Evolutionary conservation across 1,139 yeast genomes (phyloP), one percentile per base, ranked within the genome.

Genomic region (Debaryomycetaceae sp.): DNA sequence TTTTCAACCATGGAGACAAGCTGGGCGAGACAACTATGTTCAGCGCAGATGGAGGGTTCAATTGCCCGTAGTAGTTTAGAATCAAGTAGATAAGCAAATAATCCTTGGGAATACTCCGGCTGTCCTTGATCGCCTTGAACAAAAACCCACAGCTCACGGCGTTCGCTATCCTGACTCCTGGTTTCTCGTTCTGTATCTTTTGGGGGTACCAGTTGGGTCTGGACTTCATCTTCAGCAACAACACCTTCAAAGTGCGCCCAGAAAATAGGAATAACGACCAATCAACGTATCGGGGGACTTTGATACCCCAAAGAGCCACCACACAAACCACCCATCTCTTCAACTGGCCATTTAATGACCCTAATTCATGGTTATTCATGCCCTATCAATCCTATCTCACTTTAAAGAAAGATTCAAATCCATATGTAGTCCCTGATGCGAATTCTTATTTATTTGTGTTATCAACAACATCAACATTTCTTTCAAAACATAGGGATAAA

Each of bases 61-160:
- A 52, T 39, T 59, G 62, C 24, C 67, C 68, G 39, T 63, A 62
- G 39, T 71, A 72, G 39, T 57, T 58, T 45, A 67, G 56, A 59
- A 68, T 60, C 11, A 72, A 49, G 45, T 66, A 69, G n/a, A 72
- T 58, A 52, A 65, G 61, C 7, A 64, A 51, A 47, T 72, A 73
- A 52, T 73, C 78, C 49, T 69, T 68, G 14, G 77, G 75, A 34
- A 73, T 59, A 8, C 42, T 45, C 9, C 50, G 45, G 44, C 62
- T 68, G 38, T 54, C 56, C n/a, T 57, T 49, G 0, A 66, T 53
- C 4, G 76, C 77, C 24, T 49, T 45, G 44, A 66, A 71, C 37
- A 72, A 56, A 34, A 72, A 51, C 2, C 47, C 45, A 38, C 68
- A 58, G 23, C 66, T 57, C 24, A 64, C 48, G 7, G 59, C 47